These are phyloP conservation scores for Coemansia sp. DNA, from an alignment of 192 early-diverging fungal genomes.

Conservation along the genomic window DNA sequence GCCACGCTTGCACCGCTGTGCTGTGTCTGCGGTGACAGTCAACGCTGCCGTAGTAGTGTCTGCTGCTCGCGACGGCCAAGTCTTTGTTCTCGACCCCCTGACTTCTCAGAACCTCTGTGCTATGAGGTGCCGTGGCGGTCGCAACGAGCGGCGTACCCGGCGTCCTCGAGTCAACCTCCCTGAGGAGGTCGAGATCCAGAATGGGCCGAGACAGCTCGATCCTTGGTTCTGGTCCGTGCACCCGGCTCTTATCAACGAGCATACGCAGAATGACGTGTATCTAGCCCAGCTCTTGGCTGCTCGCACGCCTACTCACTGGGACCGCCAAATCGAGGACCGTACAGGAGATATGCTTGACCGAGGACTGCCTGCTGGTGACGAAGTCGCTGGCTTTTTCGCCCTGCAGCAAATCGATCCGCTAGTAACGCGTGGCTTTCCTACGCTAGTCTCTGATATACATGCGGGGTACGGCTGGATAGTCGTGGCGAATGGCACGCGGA, in stretches of 20 bases:
- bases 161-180: background rate
- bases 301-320: constrained; percentile 27
- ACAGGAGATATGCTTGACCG: constrained; percentile 22
- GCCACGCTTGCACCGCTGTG: constrained; percentile 30
- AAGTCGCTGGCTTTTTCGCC: constrained; percentile 15
- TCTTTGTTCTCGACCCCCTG: constrained; percentile 28
- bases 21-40: constrained; percentile 25
- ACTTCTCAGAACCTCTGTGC: constrained; percentile 13
- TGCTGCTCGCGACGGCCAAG: constrained; percentile 38
- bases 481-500: constrained; percentile 33
- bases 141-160: background rate
- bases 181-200: background rate
- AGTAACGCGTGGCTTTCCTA: constrained; percentile 18
- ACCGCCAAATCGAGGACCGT: constrained; percentile 2
- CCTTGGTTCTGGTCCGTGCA: constrained; percentile 43
- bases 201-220: constrained; percentile 12
- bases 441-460: constrained; percentile 28
- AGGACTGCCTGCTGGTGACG: constrained; percentile 12
- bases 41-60: constrained; percentile 31
- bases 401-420: constrained; percentile 14
- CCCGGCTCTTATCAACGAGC: constrained; percentile 16
- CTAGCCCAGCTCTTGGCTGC: constrained; percentile 23
- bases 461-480: constrained; percentile 23
- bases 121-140: constrained; percentile 25
- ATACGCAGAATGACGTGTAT: constrained; percentile 9